Evolutionary conservation across 176 grass and related monocot species (phyloP).

Genomic region (Eragrostis nindensis): DNA sequence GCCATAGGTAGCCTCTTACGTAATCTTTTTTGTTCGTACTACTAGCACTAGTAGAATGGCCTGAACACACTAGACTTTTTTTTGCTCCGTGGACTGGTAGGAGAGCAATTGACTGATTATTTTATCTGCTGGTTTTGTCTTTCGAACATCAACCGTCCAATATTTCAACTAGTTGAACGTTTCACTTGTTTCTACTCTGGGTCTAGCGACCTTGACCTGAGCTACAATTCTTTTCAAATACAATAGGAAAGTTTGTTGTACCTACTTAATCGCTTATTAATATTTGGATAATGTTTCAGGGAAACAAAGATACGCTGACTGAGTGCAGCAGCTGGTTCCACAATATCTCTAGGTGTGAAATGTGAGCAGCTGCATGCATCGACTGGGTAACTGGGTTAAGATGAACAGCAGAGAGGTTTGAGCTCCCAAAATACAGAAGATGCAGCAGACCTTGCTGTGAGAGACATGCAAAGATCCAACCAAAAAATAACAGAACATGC

Average conservation of each 20-base stretch:
- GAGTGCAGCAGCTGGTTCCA: conserved; percentile 50
- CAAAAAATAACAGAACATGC: background rate
- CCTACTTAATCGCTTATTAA: no score
- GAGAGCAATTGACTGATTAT: conserved; percentile 16
- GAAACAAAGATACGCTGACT: conserved; percentile 24
- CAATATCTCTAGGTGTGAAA: conserved; percentile 49
- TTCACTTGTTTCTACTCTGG: conserved; percentile 22
- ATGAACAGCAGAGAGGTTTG: conserved; percentile 42
- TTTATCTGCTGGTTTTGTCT: background rate
- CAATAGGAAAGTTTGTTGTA: conserved; percentile 6
- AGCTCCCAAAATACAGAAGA: conserved; percentile 46
- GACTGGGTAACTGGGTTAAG: conserved; percentile 36
- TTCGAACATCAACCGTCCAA: background rate
- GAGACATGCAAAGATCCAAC: conserved; percentile 24
- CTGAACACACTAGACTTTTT: background rate
- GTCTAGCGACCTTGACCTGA: conserved; percentile 44
- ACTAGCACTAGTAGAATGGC: background rate
- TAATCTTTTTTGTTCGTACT: background rate
- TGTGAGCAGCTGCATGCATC: conserved; percentile 44
- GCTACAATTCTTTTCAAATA: conserved; percentile 15
- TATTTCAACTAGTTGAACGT: conserved; percentile 33
- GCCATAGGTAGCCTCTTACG: background rate
- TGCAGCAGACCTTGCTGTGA: conserved; percentile 49
- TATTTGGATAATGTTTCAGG: conserved; percentile 45
- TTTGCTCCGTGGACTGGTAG: background rate